These are phyloP conservation scores for Xerophyta viscosa DNA, from an alignment of 106 monocot genomes.

Conservation along the genomic window DNA sequence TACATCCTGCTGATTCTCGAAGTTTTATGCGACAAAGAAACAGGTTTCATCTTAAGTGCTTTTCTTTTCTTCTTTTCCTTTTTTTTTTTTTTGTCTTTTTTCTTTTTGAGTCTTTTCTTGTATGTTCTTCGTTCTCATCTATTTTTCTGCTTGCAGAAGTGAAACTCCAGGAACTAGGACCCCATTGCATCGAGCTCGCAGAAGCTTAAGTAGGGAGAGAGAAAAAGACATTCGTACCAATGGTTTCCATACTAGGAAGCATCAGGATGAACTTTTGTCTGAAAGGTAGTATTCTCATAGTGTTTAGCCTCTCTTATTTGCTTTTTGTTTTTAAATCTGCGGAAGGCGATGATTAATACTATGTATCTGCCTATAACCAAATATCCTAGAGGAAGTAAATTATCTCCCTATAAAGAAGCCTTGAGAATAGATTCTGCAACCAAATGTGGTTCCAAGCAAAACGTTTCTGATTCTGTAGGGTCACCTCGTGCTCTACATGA, in stretches of 20 bases:
- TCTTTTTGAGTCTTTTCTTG: too few species aligned
- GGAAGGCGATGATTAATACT: too few species aligned
- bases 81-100: too few species aligned
- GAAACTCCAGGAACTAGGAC: conserved; percentile 26
- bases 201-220: conserved; percentile 40
- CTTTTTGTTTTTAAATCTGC: too few species aligned
- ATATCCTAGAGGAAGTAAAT: too few species aligned
- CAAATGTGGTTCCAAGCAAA: too few species aligned
- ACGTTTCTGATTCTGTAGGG: too few species aligned
- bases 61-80: not conserved
- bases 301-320: too few species aligned
- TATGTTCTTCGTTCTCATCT: not conserved
- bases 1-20: conserved; percentile 11
- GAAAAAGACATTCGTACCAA: conserved; percentile 20
- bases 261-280: conserved; percentile 13
- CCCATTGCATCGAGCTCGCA: conserved; percentile 19
- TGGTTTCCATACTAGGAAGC: conserved; percentile 10
- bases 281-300: conserved; percentile 9
- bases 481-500: too few species aligned
- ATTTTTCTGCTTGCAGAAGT: conserved; percentile 25
- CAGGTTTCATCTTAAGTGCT: conserved; percentile 17
- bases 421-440: too few species aligned
- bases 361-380: too few species aligned
- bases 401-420: too few species aligned
- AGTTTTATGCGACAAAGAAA: conserved; percentile 24